These are phyloP conservation scores for Naganishia randhawae DNA, from an alignment of 768 basidiomycete genomes.

Conservation along the genomic window DNA sequence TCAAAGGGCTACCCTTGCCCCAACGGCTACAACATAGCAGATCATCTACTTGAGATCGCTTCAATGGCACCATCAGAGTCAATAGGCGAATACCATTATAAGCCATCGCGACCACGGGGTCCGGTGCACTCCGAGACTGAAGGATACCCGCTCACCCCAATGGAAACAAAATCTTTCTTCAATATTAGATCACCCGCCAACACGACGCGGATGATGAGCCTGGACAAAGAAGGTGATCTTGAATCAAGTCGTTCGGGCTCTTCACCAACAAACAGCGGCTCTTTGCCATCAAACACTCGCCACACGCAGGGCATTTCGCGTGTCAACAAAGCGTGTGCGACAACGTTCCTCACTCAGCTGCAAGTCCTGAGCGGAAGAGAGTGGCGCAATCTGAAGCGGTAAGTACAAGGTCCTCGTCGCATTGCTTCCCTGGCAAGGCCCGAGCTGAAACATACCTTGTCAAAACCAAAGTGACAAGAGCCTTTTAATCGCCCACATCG, in stretches of 20 bases:
- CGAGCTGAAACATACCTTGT: too few relatives aligned
- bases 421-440: too few relatives aligned
- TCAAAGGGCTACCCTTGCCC: conserved; percentile 58
- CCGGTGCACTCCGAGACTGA: not conserved
- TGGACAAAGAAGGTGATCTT: conserved; percentile 2
- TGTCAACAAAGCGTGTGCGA: conserved; percentile 54
- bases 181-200: not conserved
- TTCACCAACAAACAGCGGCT: not conserved
- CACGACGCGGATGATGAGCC: not conserved
- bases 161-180: not conserved
- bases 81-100: not conserved
- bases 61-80: not conserved
- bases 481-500: conserved; percentile 73
- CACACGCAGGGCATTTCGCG: not conserved
- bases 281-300: not conserved
- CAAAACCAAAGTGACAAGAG: conserved; percentile 65
- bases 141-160: not conserved
- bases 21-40: conserved; percentile 84
- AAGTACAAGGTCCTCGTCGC: conserved; percentile 26
- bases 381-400: conserved; percentile 75
- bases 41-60: conserved; percentile 85
- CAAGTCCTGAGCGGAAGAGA: conserved; percentile 76
- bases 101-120: not conserved
- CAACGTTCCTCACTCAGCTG: conserved; percentile 85
- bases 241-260: conserved; percentile 2